Evolutionary conservation across 2,329 filamentous ascomycete genomes (phyloP).

Genomic region (Phialophora verrucosa): DNA sequence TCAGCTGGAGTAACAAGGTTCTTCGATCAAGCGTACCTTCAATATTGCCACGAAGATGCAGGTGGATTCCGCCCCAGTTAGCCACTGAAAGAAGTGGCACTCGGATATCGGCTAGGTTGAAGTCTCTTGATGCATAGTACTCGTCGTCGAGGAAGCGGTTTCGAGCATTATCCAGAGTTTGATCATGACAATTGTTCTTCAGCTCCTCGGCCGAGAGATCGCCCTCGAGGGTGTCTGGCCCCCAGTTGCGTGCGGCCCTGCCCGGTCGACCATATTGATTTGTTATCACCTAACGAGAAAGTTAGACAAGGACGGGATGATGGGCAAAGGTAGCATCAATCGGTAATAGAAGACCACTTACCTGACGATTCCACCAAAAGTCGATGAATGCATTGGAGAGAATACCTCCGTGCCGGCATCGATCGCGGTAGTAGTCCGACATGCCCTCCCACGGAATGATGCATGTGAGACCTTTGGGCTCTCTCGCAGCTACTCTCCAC

Average conservation of each 20-base stretch:
- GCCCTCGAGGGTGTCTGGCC: slow-evolving; percentile 52
- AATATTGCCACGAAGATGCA: slow-evolving; percentile 66
- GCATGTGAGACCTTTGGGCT: slow-evolving; percentile 58
- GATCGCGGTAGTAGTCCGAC: slow-evolving; percentile 63
- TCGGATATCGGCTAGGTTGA: slow-evolving; percentile 67
- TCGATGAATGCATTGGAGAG: slow-evolving; percentile 60
- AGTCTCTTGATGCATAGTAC: slow-evolving; percentile 71
- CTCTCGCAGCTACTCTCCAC: slow-evolving; percentile 60
- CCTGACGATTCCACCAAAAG: no score
- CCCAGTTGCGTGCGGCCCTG: slow-evolving; percentile 59
- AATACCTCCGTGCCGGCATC: slow-evolving; percentile 67
- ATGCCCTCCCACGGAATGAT: slow-evolving; percentile 64
- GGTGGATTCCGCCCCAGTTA: slow-evolving; percentile 74
- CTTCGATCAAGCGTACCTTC: slow-evolving; percentile 56
- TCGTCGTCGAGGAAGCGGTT: slow-evolving; percentile 66
- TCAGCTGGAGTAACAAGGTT: no score
- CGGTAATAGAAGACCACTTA: no score
- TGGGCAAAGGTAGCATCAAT: no score
- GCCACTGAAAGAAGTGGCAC: slow-evolving; percentile 70
- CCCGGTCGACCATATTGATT: slow-evolving; percentile 71
- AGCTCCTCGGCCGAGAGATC: slow-evolving; percentile 47
- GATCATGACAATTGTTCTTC: slow-evolving; percentile 47
- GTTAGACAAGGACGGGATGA: no score
- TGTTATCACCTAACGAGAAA: slow-evolving; percentile 18
- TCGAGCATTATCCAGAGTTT: slow-evolving; percentile 53